Percentiles rank a stretch among this genome's conserved stretches.
These are phyloP conservation scores for Knufia fluminis DNA, from an alignment of 2,329 filamentous ascomycete species.

Conservation along the genomic window DNA sequence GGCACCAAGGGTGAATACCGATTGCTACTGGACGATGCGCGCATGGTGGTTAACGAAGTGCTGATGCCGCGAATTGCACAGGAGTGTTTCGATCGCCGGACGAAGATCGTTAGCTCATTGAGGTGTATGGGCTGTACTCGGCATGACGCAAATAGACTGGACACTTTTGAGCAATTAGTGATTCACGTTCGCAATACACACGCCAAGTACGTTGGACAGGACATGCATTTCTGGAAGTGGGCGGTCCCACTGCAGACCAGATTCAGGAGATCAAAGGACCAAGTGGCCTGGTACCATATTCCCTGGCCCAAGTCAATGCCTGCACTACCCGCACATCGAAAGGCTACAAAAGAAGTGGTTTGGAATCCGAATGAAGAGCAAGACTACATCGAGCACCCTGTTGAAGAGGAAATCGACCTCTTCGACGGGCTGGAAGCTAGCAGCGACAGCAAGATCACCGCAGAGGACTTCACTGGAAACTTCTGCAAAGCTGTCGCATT, in stretches of 20 bases:
- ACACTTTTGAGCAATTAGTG: conserved; percentile 11
- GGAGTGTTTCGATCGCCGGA: conserved; percentile 10
- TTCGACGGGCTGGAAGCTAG: conserved; percentile 18
- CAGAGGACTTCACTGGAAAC: conserved; percentile 20
- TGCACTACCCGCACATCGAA: conserved; percentile 25
- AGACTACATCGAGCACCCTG: conserved; percentile 12
- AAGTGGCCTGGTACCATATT: conserved; percentile 23
- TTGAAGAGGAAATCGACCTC: neutral
- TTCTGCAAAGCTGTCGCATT: conserved; percentile 20
- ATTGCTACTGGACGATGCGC: conserved; percentile 27
- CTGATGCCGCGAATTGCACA: conserved; percentile 18
- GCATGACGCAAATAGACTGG: conserved; percentile 18
- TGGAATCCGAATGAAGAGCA: conserved; percentile 24
- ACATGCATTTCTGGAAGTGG: conserved; percentile 22
- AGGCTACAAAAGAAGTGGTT: conserved; percentile 15
- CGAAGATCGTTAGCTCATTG: conserved; percentile 20
- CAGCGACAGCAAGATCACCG: conserved; percentile 5
- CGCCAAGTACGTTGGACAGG: conserved; percentile 21
- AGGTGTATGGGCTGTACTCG: conserved; percentile 26
- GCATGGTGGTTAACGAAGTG: conserved; percentile 24
- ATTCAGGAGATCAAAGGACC: neutral
- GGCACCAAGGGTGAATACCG: conserved; percentile 20
- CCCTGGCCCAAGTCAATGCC: conserved; percentile 28
- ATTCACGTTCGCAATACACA: conserved; percentile 6
- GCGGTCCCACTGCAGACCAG: conserved; percentile 10